phyloP scores from a whole-genome alignment of 371 early-diverging fungal species.

The Syncephalastrum sp. region DNA sequence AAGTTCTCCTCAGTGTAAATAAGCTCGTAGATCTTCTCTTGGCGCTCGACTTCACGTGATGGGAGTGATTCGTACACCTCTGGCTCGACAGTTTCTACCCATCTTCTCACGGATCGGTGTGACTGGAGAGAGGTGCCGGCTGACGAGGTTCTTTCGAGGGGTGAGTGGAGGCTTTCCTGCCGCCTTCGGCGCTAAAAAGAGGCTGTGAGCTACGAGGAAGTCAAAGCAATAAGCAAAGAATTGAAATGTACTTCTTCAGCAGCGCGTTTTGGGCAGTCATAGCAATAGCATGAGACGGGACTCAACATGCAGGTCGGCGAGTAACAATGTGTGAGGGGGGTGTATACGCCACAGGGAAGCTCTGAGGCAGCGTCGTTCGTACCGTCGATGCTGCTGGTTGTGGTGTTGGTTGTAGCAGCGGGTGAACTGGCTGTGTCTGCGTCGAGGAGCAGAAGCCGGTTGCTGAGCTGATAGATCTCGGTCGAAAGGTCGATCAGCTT shows the following conservation, averaged over 20 bases:
- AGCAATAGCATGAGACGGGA: slow-evolving; percentile 78
- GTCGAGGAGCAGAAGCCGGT: slow-evolving; percentile 20
- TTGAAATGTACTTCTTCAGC: slow-evolving; percentile 1
- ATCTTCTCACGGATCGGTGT: slow-evolving; percentile 7
- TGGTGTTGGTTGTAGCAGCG: not conserved
- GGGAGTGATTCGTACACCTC: slow-evolving; percentile 19
- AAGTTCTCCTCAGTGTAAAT: slow-evolving; percentile 89
- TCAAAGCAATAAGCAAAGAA: not conserved
- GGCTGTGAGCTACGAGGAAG: not conserved
- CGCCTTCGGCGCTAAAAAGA: not conserved
- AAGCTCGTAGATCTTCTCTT: slow-evolving; percentile 90
- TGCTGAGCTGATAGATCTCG: slow-evolving; percentile 74
- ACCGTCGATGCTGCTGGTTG: slow-evolving; percentile 8
- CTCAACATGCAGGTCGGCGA: slow-evolving; percentile 79
- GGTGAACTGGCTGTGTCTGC: slow-evolving; percentile 8
- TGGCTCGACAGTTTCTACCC: slow-evolving; percentile 17
- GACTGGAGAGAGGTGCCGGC: slow-evolving; percentile 5
- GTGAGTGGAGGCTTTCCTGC: not conserved
- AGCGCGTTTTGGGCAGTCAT: slow-evolving; percentile 67
- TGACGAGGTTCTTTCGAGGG: not conserved
- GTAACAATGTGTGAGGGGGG: slow-evolving; percentile 83
- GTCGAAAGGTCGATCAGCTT: slow-evolving; percentile 65
- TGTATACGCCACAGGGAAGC: slow-evolving; percentile 78
- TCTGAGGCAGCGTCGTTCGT: slow-evolving; percentile 1
- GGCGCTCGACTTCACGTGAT: slow-evolving; percentile 74